phyloP scores from a whole-genome alignment of 2,329 filamentous ascomycete genomes.

The Leptographium procerum region DNA sequence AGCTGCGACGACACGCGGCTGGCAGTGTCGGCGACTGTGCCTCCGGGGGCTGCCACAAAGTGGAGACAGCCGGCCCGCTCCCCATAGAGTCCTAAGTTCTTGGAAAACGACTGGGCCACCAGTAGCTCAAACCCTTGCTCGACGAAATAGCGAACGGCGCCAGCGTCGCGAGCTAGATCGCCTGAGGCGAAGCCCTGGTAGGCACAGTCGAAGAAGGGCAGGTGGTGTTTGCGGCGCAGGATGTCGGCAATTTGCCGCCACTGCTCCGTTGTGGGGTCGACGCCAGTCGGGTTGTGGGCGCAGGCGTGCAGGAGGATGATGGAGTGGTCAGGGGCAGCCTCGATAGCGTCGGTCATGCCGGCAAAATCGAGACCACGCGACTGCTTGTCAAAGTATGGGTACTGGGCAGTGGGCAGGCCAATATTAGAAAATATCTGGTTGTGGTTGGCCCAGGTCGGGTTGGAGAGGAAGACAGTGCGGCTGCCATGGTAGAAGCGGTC shows the following conservation, averaged over 20 bases:
- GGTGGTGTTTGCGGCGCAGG: conserved; percentile 68
- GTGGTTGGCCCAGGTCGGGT: conserved; percentile 97
- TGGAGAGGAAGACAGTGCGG: conserved; percentile 78
- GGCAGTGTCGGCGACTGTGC: conserved; percentile 50
- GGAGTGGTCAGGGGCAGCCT: conserved; percentile 62
- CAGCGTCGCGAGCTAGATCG: conserved; percentile 71
- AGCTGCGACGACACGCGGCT: conserved; percentile 73
- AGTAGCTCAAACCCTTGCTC: conserved; percentile 83
- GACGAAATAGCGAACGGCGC: conserved; percentile 89
- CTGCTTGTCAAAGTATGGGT: conserved; percentile 86
- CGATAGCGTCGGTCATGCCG: conserved; percentile 67
- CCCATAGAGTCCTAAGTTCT: conserved; percentile 96
- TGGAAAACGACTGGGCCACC: conserved; percentile 89
- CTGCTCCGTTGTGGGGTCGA: conserved; percentile 87
- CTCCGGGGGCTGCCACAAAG: conserved; percentile 63
- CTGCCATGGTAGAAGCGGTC: conserved; percentile 73
- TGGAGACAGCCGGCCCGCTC: conserved; percentile 96
- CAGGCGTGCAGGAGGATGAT: conserved; percentile 90
- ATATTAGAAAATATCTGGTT: conserved; percentile 97
- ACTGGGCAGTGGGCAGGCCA: conserved; percentile 61
- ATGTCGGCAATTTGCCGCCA: conserved; percentile 82
- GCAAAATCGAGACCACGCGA: conserved; percentile 88
- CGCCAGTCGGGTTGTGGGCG: conserved; percentile 95
- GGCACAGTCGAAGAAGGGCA: conserved; percentile 96
- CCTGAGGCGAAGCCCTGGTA: conserved; percentile 98